Evolutionary conservation across 129 eudicot genomes (phyloP).

Genomic region (Chrysanthemum makinoi): DNA sequence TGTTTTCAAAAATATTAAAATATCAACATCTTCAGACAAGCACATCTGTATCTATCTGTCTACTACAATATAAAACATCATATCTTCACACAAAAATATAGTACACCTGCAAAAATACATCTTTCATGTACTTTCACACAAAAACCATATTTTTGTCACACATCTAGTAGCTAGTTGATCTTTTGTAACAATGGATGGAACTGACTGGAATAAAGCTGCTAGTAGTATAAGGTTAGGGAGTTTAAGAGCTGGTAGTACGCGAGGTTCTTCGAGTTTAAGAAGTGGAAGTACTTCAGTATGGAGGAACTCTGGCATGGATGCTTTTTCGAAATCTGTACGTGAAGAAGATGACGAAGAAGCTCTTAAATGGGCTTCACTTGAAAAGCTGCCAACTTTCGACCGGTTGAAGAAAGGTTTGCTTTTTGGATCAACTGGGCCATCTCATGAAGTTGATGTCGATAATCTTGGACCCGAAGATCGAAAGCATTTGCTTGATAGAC

Average conservation of each 20-base stretch:
- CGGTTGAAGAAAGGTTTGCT: conserved; percentile 67
- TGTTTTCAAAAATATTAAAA: too few species aligned
- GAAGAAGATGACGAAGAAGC: conserved; percentile 85
- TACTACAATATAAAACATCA: too few species aligned
- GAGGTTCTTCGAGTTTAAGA: conserved; percentile 39
- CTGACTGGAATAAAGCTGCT: conserved; percentile 20
- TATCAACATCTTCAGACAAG: too few species aligned
- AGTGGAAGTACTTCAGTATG: conserved; percentile 42
- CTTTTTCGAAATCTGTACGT: conserved; percentile 42
- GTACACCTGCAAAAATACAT: too few species aligned
- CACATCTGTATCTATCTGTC: too few species aligned
- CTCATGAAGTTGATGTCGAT: conserved; percentile 48
- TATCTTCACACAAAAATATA: too few species aligned
- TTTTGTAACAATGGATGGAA: conserved; percentile 27
- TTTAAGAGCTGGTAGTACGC: conserved; percentile 23
- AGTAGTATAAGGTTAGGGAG: conserved; percentile 30
- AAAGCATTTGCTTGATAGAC: conserved; percentile 50
- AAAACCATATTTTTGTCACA: too few species aligned
- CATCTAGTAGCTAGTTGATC: background rate
- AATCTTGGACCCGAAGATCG: conserved; percentile 53
- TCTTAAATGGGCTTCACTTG: conserved; percentile 85
- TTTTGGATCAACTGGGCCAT: conserved; percentile 48
- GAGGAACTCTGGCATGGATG: conserved; percentile 48
- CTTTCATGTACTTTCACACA: too few species aligned
- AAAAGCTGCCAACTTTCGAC: conserved; percentile 74